A percentile compares a stretch with the other conserved stretches of the same genome.
These are phyloP conservation scores for Brassica cretica DNA, from an alignment of 345 rosid genomes.

Conservation along the genomic window DNA sequence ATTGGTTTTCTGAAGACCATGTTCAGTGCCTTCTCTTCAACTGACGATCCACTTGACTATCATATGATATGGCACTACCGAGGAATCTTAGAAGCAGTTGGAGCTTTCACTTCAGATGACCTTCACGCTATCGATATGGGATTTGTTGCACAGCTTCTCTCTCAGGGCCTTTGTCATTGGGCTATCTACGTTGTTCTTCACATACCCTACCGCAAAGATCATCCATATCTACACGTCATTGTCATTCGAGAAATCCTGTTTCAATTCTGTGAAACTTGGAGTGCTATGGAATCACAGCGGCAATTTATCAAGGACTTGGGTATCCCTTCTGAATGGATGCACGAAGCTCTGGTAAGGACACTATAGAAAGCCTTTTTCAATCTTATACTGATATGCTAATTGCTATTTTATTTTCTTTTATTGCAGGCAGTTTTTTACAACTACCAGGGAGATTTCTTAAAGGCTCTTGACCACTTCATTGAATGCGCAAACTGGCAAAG, in stretches of 20 bases:
- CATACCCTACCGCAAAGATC: slow-evolving; percentile 67
- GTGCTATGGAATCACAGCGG: slow-evolving; percentile 67
- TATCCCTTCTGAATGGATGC: slow-evolving; percentile 83
- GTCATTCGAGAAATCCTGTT: slow-evolving; percentile 84
- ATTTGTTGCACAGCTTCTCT: slow-evolving; percentile 78
- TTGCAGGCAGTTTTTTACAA: slow-evolving; percentile 76
- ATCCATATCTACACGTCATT: slow-evolving; percentile 73
- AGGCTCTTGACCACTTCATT: slow-evolving; percentile 88
- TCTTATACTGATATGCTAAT: slow-evolving; percentile 1
- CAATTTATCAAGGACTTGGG: slow-evolving; percentile 74
- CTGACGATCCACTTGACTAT: slow-evolving; percentile 91
- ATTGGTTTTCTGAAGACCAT: slow-evolving; percentile 65
- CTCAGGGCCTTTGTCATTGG: slow-evolving; percentile 86
- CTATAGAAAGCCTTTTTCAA: slow-evolving; percentile 10
- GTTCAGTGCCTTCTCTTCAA: slow-evolving; percentile 89
- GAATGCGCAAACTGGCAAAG: slow-evolving; percentile 86
- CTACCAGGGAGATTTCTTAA: slow-evolving; percentile 62
- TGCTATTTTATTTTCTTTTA: background rate
- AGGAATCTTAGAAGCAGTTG: slow-evolving; percentile 75
- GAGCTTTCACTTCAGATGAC: slow-evolving; percentile 73
- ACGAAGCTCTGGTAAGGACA: slow-evolving; percentile 82
- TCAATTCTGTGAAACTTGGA: slow-evolving; percentile 89
- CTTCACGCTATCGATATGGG: slow-evolving; percentile 95
- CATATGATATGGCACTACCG: slow-evolving; percentile 99
- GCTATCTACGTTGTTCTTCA: slow-evolving; percentile 93